Conservation (phyloP, 768 basidiomycete genomes). For the Lactarius vividus region DNA sequence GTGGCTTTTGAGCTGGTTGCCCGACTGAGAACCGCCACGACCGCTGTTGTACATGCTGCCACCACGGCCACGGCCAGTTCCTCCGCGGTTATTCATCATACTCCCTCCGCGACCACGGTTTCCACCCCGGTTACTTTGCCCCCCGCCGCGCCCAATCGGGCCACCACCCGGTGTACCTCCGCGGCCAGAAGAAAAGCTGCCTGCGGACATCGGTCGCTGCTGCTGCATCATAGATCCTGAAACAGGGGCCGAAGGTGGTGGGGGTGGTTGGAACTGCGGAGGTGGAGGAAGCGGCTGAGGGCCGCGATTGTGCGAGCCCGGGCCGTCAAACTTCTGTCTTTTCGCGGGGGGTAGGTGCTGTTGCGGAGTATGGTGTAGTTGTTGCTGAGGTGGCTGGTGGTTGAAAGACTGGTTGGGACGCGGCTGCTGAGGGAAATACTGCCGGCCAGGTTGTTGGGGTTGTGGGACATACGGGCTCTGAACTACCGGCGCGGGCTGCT, state of each 20-base stretch:
- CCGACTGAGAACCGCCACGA: constrained; percentile 45
- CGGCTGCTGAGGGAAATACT: constrained; percentile 43
- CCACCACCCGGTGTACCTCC: constrained; percentile 41
- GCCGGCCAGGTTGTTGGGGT: constrained; percentile 44
- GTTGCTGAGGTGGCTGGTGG: constrained; percentile 36
- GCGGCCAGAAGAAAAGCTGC: constrained; percentile 37
- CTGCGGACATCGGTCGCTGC: constrained; percentile 32
- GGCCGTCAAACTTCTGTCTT: constrained; percentile 74
- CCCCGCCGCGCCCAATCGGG: constrained; percentile 42
- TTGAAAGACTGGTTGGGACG: constrained; percentile 45
- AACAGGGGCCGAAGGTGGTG: constrained; percentile 41
- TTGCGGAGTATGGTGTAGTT: constrained; percentile 59
- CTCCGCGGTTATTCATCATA: constrained; percentile 44
- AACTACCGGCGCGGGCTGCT: constrained; percentile 45
- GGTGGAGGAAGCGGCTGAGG: constrained; percentile 55
- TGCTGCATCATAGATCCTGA: constrained; percentile 37
- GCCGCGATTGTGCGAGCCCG: constrained; percentile 44
- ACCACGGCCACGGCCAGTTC: constrained; percentile 37
- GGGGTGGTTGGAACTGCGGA: constrained; percentile 64
- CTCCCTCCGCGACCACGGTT: constrained; percentile 49
- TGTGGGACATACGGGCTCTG: constrained; percentile 36
- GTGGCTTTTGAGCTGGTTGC: constrained; percentile 54
- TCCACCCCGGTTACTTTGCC: constrained; percentile 43
- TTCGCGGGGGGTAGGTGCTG: constrained; percentile 92
- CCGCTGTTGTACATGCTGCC: constrained; percentile 42